Evolutionary conservation across 2,329 filamentous ascomycete genomes (phyloP).

Genomic region (Aspergillus tanneri): DNA sequence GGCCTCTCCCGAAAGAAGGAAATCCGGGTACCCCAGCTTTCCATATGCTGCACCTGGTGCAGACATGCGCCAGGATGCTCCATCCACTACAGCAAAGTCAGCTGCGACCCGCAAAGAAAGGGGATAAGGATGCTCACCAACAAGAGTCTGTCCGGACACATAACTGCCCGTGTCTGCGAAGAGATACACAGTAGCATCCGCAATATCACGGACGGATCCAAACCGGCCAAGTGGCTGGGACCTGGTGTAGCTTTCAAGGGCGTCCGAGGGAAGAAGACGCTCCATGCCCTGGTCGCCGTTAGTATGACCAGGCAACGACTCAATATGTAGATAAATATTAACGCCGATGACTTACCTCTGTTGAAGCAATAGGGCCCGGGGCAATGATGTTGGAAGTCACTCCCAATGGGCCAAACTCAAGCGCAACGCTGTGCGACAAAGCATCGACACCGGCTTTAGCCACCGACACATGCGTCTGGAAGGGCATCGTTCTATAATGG

Average conservation of each 20-base stretch:
- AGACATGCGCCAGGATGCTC: constrained; percentile 42
- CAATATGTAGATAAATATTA: no score
- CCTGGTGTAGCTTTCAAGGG: constrained; percentile 48
- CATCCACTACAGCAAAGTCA: constrained; percentile 36
- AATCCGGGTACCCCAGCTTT: constrained; percentile 57
- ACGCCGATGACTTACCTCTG: constrained; percentile 66
- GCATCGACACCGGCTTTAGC: constrained; percentile 91
- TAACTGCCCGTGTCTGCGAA: constrained; percentile 84
- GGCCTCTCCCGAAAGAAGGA: constrained; percentile 53
- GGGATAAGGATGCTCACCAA: constrained; percentile 46
- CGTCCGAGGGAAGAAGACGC: constrained; percentile 57
- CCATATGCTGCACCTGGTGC: constrained; percentile 31
- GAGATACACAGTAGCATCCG: constrained; percentile 85
- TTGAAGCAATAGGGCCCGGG: constrained; percentile 80
- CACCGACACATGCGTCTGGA: constrained; percentile 86
- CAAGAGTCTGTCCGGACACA: constrained; percentile 77
- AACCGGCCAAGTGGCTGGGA: constrained; percentile 70
- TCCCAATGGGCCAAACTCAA: constrained; percentile 88
- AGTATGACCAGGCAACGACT: no score
- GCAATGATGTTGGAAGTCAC: constrained; percentile 86
- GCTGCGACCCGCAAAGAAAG: neutral
- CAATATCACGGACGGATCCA: constrained; percentile 81
- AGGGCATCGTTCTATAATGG: constrained; percentile 80
- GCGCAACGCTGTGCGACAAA: constrained; percentile 71
- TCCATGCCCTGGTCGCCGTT: constrained; percentile 57